Evolutionary conservation across 352 stramenopile species (phyloP), one percentile per base, ranked within the genome.

Genomic region (Globisporangium uncinulatum): DNA sequence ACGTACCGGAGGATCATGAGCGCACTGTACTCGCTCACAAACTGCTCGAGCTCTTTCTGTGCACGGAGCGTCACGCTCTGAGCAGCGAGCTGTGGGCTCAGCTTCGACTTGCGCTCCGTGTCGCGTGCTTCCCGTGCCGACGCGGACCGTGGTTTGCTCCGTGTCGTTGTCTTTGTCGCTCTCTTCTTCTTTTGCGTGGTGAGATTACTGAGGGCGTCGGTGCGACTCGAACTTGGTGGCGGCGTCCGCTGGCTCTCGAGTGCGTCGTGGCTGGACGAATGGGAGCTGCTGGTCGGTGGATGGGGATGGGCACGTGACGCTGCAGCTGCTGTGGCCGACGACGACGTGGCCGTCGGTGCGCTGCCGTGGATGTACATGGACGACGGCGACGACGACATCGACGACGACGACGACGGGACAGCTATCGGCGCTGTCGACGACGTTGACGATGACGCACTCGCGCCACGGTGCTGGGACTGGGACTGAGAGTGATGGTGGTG

Each of bases 1-100:
- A 91, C 69, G 58, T 89, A 91, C 17, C 81, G 81, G 57, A 91
- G 69, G 17, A 91, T 71, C 81, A 91, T 91, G 56, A 89, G 87
- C 49, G 81, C 79, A 39, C 74, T 88, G 71, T 91, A 89, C 63
- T 91, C 81, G 41, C 70, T 72, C 64, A 89, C 39, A 56, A 74
- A 76, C 54, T 70, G 75, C 56, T 88, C 81, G 51, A 91, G 58
- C 50, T 87, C 81, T 29, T 79, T 80, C 62, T 88, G 79, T 13
- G 79, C 81, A n/a, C 82, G 54, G n/a, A 89, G 70, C 21, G 81
- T 83, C 53, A 89, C 79, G 0, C 69, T 66, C 55, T 88, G 80
- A 15, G 74, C 78, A 44, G 77, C 83, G 41, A 91, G 54, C 51
- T 83, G 78, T 14, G 67, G 75, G 44, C 69, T 89, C 4, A 89